Evolutionary conservation across 768 basidiomycete species (phyloP), one percentile per base, ranked within the genome.

Genomic region (Leccinum boreale): DNA sequence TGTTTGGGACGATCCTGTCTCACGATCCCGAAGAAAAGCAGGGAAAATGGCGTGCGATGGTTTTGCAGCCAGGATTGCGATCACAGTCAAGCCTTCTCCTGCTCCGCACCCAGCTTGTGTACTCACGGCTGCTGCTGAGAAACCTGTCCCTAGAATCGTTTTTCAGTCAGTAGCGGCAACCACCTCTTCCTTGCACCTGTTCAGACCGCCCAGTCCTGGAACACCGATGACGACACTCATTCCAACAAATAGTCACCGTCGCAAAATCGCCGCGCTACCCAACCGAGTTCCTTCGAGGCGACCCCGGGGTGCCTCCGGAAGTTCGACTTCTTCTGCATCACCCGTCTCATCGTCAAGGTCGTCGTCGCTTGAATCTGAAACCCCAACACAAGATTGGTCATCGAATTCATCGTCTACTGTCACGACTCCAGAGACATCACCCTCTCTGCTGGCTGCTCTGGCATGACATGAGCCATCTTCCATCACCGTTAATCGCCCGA

Each of bases 211-310:
- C 26, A 63, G 55, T 53, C 69, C 62, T 6, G 55, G 35, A 28
- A 23, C 56, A 12, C 55, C 59, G n/a, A 62, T 57, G 24, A 36
- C 53, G 6, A 67, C 66, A 15, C 62, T 64, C 4, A 21, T 64
- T 1, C 62, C 58, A 9, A 49, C 42, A 24, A 36, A 17, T 4
- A 9, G 14, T 11, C 21, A 15, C 15, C 59, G 36, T 47, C 50
- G 53, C 21, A 71, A 73, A 58, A 52, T 64, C 23, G 62, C 66
- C 17, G 62, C 58, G 10, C 58, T 71, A 48, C 72, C 71, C 8
- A 69, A 55, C 46, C 68, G 72, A n/a, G 58, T 62, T 2, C 71
- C 69, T 10, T 56, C 61, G 12, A 44, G 59, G 14, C 17, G 17
- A 39, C 19, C 23, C 21, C 21, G 23, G n/a, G 28, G 21, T 31